Conservation (phyloP, 257 asterid genomes). For the Voacanga thouarsii region DNA sequence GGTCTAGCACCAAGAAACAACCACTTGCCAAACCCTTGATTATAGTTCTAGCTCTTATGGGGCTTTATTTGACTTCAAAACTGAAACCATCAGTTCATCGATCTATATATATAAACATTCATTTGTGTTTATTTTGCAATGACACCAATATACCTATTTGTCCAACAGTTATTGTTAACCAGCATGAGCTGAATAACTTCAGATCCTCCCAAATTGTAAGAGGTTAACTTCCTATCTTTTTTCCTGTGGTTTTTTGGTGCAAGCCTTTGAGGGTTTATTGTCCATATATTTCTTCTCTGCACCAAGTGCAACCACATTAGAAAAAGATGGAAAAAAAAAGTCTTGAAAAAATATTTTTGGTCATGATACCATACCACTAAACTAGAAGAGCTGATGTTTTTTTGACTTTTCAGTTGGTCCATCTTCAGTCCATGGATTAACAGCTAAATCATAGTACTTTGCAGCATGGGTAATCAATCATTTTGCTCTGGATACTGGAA, state of each 20-base stretch:
- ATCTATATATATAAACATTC: background rate
- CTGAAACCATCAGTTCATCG: background rate
- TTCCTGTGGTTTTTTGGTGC: background rate
- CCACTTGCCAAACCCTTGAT: background rate
- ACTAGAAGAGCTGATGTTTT: background rate
- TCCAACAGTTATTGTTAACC: background rate
- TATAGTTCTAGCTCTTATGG: background rate
- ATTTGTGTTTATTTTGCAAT: background rate
- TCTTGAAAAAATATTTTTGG: too few relatives aligned
- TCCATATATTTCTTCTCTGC: background rate
- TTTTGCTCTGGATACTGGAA: background rate
- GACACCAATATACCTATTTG: background rate
- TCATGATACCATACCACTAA: background rate
- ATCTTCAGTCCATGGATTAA: too few relatives aligned
- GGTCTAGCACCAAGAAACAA: background rate
- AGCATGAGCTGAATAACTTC: background rate
- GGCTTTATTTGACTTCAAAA: background rate
- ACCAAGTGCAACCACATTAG: background rate
- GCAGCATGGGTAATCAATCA: too few relatives aligned
- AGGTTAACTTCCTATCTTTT: background rate
- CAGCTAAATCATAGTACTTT: too few relatives aligned
- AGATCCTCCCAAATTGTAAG: background rate
- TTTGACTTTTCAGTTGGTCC: too few relatives aligned
- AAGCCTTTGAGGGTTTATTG: background rate
- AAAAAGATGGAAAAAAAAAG: too few relatives aligned